Evolutionary conservation across 768 basidiomycete genomes (phyloP).

Genomic region (Kwoniella pini): DNA sequence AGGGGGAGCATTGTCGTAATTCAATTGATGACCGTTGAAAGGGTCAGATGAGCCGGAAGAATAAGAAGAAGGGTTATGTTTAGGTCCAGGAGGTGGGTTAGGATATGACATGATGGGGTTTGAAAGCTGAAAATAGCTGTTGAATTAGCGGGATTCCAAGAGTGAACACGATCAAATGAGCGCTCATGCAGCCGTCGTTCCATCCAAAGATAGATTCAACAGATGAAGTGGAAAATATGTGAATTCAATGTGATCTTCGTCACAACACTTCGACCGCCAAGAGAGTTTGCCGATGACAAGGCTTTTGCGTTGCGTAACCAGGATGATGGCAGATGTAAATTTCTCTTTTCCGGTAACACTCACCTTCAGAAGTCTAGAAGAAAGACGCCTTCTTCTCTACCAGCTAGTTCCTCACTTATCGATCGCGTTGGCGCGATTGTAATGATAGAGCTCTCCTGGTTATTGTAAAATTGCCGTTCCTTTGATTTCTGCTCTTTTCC

Average conservation of each 20-base stretch:
- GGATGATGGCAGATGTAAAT: too few species aligned
- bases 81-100: conserved; percentile 40
- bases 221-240: too few species aligned
- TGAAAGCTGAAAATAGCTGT: conserved; percentile 4
- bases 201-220: too few species aligned
- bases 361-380: conserved; percentile 7
- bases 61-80: conserved; percentile 43
- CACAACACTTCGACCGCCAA: neutral
- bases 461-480: conserved; percentile 13
- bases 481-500: conserved; percentile 1
- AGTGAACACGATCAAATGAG: neutral
- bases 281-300: too few species aligned
- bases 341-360: neutral
- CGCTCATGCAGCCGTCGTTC: too few species aligned
- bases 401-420: too few species aligned
- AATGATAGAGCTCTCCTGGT: too few species aligned
- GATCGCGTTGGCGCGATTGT: neutral
- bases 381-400: neutral
- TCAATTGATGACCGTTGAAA: conserved; percentile 39
- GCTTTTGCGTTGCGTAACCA: too few species aligned
- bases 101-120: conserved; percentile 44
- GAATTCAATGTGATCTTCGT: neutral
- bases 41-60: conserved; percentile 48
- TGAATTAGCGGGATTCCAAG: neutral
- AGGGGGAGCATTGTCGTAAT: conserved; percentile 32